Percentiles rank a stretch among this genome's conserved stretches.
Evolutionary conservation across 2,329 filamentous ascomycete species (phyloP).

Genomic region (Beauveria asiatica): DNA sequence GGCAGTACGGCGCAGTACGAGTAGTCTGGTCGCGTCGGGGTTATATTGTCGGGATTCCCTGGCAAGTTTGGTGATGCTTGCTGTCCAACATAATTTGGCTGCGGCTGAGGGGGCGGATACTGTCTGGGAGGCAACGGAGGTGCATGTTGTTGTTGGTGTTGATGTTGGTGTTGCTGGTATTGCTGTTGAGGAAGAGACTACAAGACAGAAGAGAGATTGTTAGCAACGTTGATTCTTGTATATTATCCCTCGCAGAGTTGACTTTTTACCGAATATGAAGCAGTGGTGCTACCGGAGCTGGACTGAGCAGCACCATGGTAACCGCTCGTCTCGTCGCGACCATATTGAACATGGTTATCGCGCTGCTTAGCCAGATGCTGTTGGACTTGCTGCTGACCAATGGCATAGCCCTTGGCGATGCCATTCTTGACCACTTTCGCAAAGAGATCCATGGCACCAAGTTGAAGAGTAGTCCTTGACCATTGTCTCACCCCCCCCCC

Average conservation of each 20-base stretch:
- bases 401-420: constrained; percentile 13
- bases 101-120: background rate
- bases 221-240: background rate
- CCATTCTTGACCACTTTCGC: constrained; percentile 13
- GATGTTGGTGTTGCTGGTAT: background rate
- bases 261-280: background rate
- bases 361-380: constrained; percentile 13
- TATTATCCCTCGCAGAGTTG: background rate
- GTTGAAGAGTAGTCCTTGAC: background rate
- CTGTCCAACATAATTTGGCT: background rate
- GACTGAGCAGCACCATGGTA: background rate
- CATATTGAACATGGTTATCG: background rate
- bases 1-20: constrained; percentile 5
- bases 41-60: background rate
- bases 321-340: background rate
- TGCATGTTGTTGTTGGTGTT: background rate
- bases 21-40: background rate
- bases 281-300: background rate
- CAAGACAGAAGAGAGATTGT: background rate
- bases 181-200: background rate
- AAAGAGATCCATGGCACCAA: constrained; percentile 12
- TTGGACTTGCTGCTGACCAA: constrained; percentile 14
- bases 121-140: constrained; percentile 2
- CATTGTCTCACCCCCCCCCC: background rate
- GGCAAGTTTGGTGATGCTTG: background rate